Conservation (phyloP, 1,284 basidiomycete species). For the Takashimella koratensis region DNA sequence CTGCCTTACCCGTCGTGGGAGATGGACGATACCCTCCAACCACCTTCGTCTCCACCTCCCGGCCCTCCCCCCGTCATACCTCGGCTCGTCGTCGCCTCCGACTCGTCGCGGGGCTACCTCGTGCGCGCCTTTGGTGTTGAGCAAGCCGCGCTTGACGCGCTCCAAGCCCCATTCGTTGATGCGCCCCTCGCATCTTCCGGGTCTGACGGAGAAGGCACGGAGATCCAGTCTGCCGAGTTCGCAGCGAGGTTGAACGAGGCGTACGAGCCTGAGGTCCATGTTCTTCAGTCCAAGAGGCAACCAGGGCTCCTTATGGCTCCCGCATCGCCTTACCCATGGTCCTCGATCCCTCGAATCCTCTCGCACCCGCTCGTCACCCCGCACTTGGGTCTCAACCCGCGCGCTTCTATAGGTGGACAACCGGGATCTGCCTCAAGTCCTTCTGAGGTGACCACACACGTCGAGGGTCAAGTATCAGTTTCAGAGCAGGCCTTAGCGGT, state of each 20-base stretch:
- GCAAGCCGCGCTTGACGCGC: background rate
- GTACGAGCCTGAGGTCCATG: background rate
- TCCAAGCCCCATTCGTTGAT: too few species aligned
- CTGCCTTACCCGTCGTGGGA: constrained; percentile 9
- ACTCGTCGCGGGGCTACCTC: constrained; percentile 14
- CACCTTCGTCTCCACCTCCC: background rate
- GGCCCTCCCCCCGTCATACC: constrained; percentile 3
- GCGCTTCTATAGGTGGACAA: background rate
- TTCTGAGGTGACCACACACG: background rate
- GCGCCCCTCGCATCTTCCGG: constrained; percentile 1
- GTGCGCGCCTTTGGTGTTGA: background rate
- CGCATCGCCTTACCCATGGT: constrained; percentile 25
- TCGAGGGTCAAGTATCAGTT: constrained; percentile 5
- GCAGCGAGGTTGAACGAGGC: too few species aligned
- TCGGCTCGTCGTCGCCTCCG: constrained; percentile 26
- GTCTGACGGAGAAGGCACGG: background rate
- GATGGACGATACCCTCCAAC: background rate
- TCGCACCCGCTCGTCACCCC: constrained; percentile 16
- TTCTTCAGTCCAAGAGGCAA: background rate
- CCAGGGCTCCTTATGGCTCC: constrained; percentile 9
- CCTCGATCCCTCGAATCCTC: constrained; percentile 18
- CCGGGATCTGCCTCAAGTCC: background rate
- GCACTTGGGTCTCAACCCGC: background rate
- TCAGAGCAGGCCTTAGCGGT: constrained; percentile 12
- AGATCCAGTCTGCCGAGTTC: too few species aligned